Evolutionary conservation across 768 basidiomycete genomes (phyloP).

Genomic region (Suillus sp.): DNA sequence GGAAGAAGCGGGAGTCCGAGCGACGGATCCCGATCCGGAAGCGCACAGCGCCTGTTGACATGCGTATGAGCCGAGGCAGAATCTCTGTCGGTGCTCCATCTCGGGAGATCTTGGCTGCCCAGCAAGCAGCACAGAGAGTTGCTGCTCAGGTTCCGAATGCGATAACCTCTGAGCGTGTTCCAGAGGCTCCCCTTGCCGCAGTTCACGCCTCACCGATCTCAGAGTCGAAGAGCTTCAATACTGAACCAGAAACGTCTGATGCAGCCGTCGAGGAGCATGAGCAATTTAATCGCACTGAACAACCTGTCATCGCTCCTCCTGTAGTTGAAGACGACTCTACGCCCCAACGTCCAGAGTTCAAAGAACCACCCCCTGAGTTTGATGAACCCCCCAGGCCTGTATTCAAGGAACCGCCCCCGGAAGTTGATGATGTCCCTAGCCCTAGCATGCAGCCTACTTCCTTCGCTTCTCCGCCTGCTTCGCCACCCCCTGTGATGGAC

Average conservation of each 20-base stretch:
- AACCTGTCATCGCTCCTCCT: conserved; percentile 9
- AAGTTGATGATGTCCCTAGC: conserved; percentile 45
- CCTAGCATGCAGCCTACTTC: conserved; percentile 18
- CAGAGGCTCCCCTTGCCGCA: conserved; percentile 18
- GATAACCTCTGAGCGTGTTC: conserved; percentile 17
- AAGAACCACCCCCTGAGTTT: conserved; percentile 55
- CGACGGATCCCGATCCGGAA: conserved; percentile 82
- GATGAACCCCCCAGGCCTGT: conserved; percentile 43
- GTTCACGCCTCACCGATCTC: conserved; percentile 26
- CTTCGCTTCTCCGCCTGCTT: conserved; percentile 26
- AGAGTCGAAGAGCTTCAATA: conserved; percentile 18
- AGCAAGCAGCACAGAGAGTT: conserved; percentile 62
- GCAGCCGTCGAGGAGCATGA: conserved; percentile 8
- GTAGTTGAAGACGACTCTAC: conserved; percentile 18
- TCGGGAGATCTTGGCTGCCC: conserved; percentile 69
- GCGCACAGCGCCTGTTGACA: conserved; percentile 84
- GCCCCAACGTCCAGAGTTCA: conserved; percentile 52
- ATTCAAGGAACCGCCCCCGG: conserved; percentile 68
- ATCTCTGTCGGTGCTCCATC: conserved; percentile 73
- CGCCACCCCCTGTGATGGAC: conserved; percentile 27
- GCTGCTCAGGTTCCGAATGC: conserved; percentile 34
- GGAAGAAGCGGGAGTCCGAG: conserved; percentile 86
- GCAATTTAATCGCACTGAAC: conserved; percentile 35
- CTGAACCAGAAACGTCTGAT: conserved; percentile 22
- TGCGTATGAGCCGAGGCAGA: conserved; percentile 79